A percentile compares a stretch with the other conserved stretches of the same genome.
Evolutionary conservation across 2,329 filamentous ascomycete species (phyloP).

Genomic region (Fusarium sterilihyphosum): DNA sequence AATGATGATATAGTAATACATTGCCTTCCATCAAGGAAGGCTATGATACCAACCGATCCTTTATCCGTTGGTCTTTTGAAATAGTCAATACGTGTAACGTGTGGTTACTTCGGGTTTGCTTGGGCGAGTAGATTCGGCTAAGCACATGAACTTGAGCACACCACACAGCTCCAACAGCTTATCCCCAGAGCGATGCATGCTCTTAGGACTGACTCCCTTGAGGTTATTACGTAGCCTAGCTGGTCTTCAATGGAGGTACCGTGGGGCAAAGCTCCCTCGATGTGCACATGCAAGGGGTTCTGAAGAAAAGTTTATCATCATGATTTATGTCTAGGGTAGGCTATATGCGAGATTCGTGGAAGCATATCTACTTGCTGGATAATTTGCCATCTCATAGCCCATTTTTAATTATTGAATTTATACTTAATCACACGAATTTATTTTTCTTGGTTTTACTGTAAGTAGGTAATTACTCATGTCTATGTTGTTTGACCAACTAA

Average conservation of each 20-base stretch:
- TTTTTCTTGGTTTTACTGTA: neutral
- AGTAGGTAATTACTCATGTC: neutral
- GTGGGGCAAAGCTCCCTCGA: neutral
- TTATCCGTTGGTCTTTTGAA: neutral
- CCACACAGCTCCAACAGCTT: neutral
- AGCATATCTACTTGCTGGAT: neutral
- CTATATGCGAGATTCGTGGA: neutral
- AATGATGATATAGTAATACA: constrained; percentile 39
- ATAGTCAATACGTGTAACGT: neutral
- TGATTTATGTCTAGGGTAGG: neutral
- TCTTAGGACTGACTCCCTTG: neutral
- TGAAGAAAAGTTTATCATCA: neutral
- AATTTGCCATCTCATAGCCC: neutral
- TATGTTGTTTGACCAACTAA: neutral
- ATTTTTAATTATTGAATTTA: neutral
- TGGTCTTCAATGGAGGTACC: no score
- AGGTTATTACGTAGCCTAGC: neutral
- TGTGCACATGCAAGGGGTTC: constrained; percentile 6
- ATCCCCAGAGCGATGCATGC: neutral
- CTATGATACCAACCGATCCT: neutral
- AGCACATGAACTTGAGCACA: neutral
- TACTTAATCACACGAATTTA: neutral
- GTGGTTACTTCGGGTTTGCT: neutral
- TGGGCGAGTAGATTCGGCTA: neutral
- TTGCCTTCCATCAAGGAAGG: constrained; percentile 12